These are phyloP conservation scores for Cucumis hystrix DNA, from an alignment of 306 rosid genomes.

Conservation along the genomic window DNA sequence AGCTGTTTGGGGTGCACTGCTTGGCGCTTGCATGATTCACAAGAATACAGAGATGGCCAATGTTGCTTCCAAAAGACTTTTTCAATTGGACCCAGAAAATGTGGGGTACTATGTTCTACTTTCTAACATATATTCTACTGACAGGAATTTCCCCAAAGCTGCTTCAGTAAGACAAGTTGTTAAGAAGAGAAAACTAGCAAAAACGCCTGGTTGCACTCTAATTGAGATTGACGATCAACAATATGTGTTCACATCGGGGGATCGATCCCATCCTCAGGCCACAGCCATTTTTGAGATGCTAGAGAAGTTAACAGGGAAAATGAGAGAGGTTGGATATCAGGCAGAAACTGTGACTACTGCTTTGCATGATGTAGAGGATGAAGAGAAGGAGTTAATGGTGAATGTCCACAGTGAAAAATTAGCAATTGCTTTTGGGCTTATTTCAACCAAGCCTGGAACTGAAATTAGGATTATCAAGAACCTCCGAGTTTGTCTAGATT, in stretches of 20 bases:
- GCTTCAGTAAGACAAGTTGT: constrained; percentile 69
- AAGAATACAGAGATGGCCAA: constrained; percentile 50
- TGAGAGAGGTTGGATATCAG: constrained; percentile 74
- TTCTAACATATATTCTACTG: constrained; percentile 72
- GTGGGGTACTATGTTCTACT: constrained; percentile 78
- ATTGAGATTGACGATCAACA: constrained; percentile 66
- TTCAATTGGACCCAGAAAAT: constrained; percentile 61
- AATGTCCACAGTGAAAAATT: constrained; percentile 88
- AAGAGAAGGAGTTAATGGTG: constrained; percentile 83
- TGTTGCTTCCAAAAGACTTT: constrained; percentile 70
- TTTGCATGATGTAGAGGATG: constrained; percentile 95
- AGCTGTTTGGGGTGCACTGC: constrained; percentile 86
- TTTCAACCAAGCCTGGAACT: constrained; percentile 61
- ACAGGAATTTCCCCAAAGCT: constrained; percentile 76
- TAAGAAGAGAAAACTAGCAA: constrained; percentile 57
- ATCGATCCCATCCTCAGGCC: constrained; percentile 63
- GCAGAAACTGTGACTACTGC: constrained; percentile 56
- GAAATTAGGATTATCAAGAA: constrained; percentile 89
- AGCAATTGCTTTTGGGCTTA: constrained; percentile 86
- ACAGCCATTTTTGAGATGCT: constrained; percentile 64
- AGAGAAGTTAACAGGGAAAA: constrained; percentile 65
- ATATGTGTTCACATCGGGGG: constrained; percentile 68
- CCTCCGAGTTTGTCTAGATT: constrained; percentile 90
- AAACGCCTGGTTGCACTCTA: constrained; percentile 87
- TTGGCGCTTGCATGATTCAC: constrained; percentile 89